Base-by-base conservation (phyloP, 257 asterid genomes). In the Fraxinus cuspidata region DNA sequence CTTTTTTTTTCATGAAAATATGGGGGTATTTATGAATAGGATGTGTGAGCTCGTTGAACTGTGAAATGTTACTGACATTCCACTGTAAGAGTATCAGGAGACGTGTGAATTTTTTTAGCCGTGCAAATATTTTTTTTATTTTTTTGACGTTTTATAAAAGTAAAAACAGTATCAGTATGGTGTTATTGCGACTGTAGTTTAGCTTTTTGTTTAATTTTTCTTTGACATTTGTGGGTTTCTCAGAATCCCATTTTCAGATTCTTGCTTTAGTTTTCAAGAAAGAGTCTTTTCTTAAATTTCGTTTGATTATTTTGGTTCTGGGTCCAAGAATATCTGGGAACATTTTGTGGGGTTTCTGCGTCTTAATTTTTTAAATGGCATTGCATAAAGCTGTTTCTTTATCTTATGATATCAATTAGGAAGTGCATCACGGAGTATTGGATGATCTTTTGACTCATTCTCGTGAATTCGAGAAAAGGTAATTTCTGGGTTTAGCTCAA, bases 41-140 rank as follows among this genome's bases (percentile, higher is more conserved):
- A 87, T 81, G 87, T 80, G 60, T 81, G 78, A 90, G 88, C 96
- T 85, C 79, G 51, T 86, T 72, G 65, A 79, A 77, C 77, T 78
- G 53, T 78, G 75, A 53, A 73, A 68, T 47, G 71, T 77, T 69
- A 27, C 82, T 83, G 72, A 75, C 83, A 74, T 80, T 83, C 77
- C 42, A 34, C 78, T 75, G 85, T 84, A 72, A 75, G 83, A 77
- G 73, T 76, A 29, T 49, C 74, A 72, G 81, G 84, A 80, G 82
- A 74, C 66, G 37, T 79, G 71, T 84, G 74, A 66, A 29, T 76
- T 72, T 53, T 64, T 69, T 37, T 79, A 21, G 58, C 76, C 71
- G 56, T 63, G 58, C 40, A 4, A 72, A 38, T 69, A 10, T 2
- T 1, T 38, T 9, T 63, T 19, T 66, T 18, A 5, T 70, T 35